Conservation (phyloP, 768 basidiomycete species). For the Mrakia frigida region DNA sequence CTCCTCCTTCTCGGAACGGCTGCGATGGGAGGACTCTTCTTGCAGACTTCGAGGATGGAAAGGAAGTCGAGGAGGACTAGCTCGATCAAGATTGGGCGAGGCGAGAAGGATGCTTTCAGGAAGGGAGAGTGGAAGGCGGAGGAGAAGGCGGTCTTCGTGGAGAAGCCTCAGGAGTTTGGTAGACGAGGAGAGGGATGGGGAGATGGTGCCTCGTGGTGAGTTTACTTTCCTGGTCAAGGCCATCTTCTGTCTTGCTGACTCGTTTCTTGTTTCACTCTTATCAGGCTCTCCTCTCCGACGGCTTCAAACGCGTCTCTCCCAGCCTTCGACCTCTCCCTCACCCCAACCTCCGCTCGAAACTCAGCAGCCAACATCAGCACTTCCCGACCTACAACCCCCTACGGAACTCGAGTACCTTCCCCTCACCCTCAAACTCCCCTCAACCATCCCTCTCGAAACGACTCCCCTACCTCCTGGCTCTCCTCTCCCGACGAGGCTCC, state of each 20-base stretch:
- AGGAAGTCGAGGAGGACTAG: background rate
- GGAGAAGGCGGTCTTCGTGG: background rate
- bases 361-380: slow-evolving; percentile 11
- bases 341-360: slow-evolving; percentile 17
- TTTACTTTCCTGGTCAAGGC: background rate
- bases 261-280: no score
- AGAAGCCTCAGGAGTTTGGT: slow-evolving; percentile 3
- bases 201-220: slow-evolving; percentile 13
- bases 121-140: background rate
- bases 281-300: slow-evolving; percentile 15
- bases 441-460: background rate
- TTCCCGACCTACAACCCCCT: background rate
- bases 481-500: background rate
- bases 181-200: slow-evolving; percentile 17
- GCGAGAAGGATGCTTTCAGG: background rate
- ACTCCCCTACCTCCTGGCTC: slow-evolving; percentile 20
- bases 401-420: slow-evolving; percentile 1
- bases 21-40: background rate
- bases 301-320: background rate
- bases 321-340: slow-evolving; percentile 16
- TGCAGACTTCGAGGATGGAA: background rate
- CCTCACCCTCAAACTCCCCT: background rate
- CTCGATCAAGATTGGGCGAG: background rate
- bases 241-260: background rate
- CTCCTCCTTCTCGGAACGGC: slow-evolving; percentile 6